These are phyloP conservation scores for Melaleuca quinquenervia DNA, from an alignment of 345 rosid species.

Conservation along the genomic window DNA sequence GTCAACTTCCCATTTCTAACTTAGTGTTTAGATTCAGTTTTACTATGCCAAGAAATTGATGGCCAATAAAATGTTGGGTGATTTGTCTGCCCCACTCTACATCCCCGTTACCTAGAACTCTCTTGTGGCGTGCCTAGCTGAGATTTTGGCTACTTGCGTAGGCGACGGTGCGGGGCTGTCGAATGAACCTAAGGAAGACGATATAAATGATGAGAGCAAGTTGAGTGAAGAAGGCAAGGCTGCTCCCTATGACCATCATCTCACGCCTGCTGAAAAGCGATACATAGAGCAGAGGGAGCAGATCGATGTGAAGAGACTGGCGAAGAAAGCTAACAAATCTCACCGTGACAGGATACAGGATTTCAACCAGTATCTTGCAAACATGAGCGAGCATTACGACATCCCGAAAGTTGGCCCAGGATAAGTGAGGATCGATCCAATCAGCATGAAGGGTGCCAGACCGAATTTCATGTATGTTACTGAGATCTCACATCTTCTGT, in stretches of 20 bases:
- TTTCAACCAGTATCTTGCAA: conserved; percentile 79
- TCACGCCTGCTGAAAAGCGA: conserved; percentile 61
- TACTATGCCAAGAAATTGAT: neutral
- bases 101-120: neutral
- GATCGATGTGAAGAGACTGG: conserved; percentile 50
- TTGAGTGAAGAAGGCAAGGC: conserved; percentile 31
- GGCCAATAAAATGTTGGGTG: neutral
- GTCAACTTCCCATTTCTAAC: neutral
- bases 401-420: conserved; percentile 95
- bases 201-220: conserved; percentile 12
- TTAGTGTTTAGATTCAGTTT: neutral
- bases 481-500: neutral
- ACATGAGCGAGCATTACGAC: conserved; percentile 87
- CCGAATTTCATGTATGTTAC: neutral
- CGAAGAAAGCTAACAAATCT: conserved; percentile 67
- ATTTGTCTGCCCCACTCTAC: neutral
- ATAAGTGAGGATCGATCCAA: conserved; percentile 8
- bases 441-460: neutral
- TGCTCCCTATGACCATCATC: conserved; percentile 26
- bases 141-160: neutral
- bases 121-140: neutral
- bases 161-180: neutral
- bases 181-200: conserved; percentile 13
- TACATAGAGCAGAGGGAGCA: conserved; percentile 67
- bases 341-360: conserved; percentile 82